phyloP scores from a whole-genome alignment of 2,329 filamentous ascomycete species.

The Lomentospora prolificans region DNA sequence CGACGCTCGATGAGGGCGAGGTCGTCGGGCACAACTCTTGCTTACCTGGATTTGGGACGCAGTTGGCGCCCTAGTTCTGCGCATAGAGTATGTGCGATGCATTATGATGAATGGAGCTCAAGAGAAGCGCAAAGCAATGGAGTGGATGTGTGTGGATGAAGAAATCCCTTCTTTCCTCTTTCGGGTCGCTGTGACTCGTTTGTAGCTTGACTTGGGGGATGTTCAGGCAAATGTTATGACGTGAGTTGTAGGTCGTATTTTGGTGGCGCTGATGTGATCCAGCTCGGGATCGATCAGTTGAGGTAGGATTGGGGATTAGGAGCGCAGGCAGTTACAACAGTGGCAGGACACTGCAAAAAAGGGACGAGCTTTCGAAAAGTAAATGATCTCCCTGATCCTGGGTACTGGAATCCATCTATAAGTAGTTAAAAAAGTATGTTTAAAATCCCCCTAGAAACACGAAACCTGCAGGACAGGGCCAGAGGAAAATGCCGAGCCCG shows the following conservation, averaged over 20 bases:
- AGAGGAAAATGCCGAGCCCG: no score
- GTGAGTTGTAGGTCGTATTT: neutral
- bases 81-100: constrained; percentile 99
- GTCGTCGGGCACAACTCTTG: neutral
- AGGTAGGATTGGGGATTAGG: no score
- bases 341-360: no score
- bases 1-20: neutral
- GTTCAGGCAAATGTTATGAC: neutral
- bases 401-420: neutral
- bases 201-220: no score
- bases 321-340: neutral
- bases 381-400: neutral
- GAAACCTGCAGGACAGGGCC: neutral
- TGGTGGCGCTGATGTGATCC: neutral
- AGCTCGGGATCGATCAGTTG: no score
- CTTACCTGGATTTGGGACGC: constrained; percentile 63
- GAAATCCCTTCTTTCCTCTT: neutral
- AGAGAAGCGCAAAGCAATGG: neutral
- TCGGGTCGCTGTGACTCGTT: neutral
- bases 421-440: neutral
- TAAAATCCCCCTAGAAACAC: no score
- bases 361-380: neutral
- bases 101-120: constrained; percentile 40
- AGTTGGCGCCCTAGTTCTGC: constrained; percentile 90
- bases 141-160: no score